Conservation (phyloP, 176 grass and related monocot genomes). For the Carex littledalei region DNA sequence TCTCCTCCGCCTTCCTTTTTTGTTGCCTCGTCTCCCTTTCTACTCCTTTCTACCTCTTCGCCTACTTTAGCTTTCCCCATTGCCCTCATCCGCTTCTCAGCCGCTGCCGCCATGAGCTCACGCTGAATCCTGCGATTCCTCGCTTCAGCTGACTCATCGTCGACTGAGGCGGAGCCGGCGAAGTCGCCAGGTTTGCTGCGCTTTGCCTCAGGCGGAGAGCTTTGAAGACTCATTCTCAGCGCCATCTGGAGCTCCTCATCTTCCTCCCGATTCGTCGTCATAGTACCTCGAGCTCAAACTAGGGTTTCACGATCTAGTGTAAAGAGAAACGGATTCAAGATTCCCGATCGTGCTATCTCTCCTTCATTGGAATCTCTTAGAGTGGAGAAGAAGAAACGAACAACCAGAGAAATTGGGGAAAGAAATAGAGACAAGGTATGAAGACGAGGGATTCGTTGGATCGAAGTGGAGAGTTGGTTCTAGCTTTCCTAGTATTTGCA, state of each 20-base stretch:
- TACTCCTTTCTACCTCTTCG: conserved; percentile 2
- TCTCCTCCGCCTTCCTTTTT: conserved; percentile 14
- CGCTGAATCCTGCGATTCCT: conserved; percentile 60
- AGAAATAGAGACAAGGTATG: background rate
- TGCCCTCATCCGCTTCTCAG: conserved; percentile 63
- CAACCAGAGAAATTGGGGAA: background rate
- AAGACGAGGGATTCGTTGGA: background rate
- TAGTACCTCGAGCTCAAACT: conserved; percentile 12
- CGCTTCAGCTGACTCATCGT: conserved; percentile 53
- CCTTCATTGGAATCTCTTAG: background rate
- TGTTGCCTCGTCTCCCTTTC: background rate
- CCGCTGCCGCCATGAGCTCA: conserved; percentile 81
- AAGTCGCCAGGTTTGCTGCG: conserved; percentile 56
- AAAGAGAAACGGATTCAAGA: background rate
- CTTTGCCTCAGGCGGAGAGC: conserved; percentile 78
- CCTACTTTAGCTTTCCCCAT: conserved; percentile 23
- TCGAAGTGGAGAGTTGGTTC: background rate
- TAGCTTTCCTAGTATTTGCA: background rate
- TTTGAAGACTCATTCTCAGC: conserved; percentile 87
- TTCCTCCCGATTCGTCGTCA: conserved; percentile 76
- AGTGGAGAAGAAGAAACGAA: background rate
- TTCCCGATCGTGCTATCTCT: background rate
- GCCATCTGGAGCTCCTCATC: conserved; percentile 98
- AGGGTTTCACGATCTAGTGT: background rate
- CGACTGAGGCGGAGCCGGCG: conserved; percentile 12